Conservation (phyloP, 257 asterid species). For the Eustoma russellianum region DNA sequence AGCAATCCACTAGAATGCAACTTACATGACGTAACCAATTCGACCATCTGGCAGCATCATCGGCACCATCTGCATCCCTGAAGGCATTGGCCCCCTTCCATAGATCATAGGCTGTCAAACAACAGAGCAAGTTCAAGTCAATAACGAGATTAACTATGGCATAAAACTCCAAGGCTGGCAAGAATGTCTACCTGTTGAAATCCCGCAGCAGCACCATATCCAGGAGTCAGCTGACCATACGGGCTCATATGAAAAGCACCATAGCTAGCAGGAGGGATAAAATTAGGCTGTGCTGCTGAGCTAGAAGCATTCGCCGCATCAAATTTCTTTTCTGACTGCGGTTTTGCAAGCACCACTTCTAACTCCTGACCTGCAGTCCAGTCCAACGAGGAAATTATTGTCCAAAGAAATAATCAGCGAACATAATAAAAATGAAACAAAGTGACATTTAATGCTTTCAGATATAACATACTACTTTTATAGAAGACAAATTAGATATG, state of each 20-base stretch:
- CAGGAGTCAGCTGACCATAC: constrained; percentile 57
- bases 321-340: constrained; percentile 79
- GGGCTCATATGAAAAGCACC: constrained; percentile 71
- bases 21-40: constrained; percentile 96
- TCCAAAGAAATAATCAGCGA: neutral
- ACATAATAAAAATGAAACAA: neutral
- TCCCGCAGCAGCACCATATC: constrained; percentile 55
- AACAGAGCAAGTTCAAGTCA: constrained; percentile 1
- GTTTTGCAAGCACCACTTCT: constrained; percentile 94
- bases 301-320: constrained; percentile 50
- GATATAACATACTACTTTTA: too few species aligned
- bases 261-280: constrained; percentile 71
- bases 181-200: constrained; percentile 67
- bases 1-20: constrained; percentile 6
- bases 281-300: constrained; percentile 48
- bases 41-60: constrained; percentile 98
- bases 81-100: constrained; percentile 94
- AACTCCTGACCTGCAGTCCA: constrained; percentile 57
- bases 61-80: constrained; percentile 99
- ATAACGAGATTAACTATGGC: constrained; percentile 3
- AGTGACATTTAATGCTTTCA: too few species aligned
- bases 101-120: constrained; percentile 81
- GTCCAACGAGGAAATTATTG: constrained; percentile 9
- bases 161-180: neutral
- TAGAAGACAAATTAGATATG: too few species aligned